Conservation (phyloP, 352 stramenopile genomes). For the Phytophthora sp. region DNA sequence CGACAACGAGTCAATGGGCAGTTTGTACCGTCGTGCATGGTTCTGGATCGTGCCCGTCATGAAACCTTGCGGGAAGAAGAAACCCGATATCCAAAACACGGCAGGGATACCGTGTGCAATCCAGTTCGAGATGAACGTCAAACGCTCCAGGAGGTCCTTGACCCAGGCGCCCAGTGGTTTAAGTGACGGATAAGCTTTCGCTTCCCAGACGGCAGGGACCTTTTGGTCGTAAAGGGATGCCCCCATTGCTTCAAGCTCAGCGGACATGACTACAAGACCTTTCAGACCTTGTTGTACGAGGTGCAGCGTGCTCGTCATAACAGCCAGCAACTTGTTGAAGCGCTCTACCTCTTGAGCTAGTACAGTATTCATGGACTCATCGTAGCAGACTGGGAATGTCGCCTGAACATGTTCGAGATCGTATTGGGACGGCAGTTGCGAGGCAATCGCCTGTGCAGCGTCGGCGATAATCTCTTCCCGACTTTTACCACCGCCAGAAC, state of each 20-base stretch:
- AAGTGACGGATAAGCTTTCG: constrained; percentile 91
- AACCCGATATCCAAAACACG: constrained; percentile 92
- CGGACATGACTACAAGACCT: constrained; percentile 88
- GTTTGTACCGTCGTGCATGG: constrained; percentile 83
- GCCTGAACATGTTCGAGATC: constrained; percentile 89
- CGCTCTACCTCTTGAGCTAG: constrained; percentile 92
- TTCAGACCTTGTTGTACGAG: constrained; percentile 90
- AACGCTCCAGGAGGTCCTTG: constrained; percentile 82
- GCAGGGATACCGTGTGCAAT: constrained; percentile 77
- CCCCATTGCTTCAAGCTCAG: constrained; percentile 88
- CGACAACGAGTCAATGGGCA: constrained; percentile 87
- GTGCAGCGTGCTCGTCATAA: constrained; percentile 87
- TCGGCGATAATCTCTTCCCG: constrained; percentile 90
- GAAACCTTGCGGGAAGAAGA: constrained; percentile 94
- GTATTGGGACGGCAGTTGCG: constrained; percentile 72
- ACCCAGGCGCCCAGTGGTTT: constrained; percentile 91
- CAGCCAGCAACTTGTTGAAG: constrained; percentile 86
- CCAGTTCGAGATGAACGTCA: constrained; percentile 75
- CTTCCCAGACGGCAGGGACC: constrained; percentile 87
- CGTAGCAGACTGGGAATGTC: constrained; percentile 87
- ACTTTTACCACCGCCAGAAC: constrained; percentile 73
- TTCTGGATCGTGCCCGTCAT: constrained; percentile 95
- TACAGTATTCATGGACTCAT: constrained; percentile 93
- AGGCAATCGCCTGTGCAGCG: constrained; percentile 85
- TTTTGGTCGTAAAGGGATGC: constrained; percentile 89